Base-by-base conservation (phyloP, 2,329 filamentous ascomycete species). In the Colletotrichum chlorophyti region DNA sequence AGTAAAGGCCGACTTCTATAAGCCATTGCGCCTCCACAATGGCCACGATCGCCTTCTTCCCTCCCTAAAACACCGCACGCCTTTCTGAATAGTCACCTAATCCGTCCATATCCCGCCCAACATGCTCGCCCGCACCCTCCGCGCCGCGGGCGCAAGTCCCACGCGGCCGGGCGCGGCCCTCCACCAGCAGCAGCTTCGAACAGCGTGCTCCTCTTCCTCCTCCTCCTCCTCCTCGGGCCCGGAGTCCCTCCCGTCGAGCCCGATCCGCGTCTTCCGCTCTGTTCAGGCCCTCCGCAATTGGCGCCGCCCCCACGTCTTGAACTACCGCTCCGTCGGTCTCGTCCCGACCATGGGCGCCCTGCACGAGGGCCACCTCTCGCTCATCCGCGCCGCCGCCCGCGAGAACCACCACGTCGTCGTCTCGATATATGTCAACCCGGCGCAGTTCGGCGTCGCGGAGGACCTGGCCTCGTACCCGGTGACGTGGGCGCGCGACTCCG, bases 261-360 rank as follows among this genome's bases (percentile, higher is more conserved):
- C 80, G 4, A 89, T 92, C 63, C 85, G 85, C 60, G 74, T 97
- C 67, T 90, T 96, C 71, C 91, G 91, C 66, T 84, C 91, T 72
- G 87, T 95, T 58, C 77, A 87, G 12, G 79, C 85, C 10, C 79
- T 97, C 48, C 90, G 91, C 34, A 74, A 81, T 66, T 90, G 89
- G 79, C 87, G 92, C 31, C 82, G 79, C 19, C 82, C 86, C 35
- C 85, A 93, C 60, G 76, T 86, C 31, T 75, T 86, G 59, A 81
- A 87, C 68, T 84, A 89, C 66, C 85, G 89, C 55, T 88, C 87
- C 40, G 87, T 99, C 57, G 92, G 90, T 58, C 86, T 99, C 24
- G 93, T 99, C 31, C 95, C 95, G 2, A 99, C 95, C 27, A 98
- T 99, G 95, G 95, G 95, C 62, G 95, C 95, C 46, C 83, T 99